Evolutionary conservation across 345 rosid genomes (phyloP).

Genomic region (Bruguiera parviflora): DNA sequence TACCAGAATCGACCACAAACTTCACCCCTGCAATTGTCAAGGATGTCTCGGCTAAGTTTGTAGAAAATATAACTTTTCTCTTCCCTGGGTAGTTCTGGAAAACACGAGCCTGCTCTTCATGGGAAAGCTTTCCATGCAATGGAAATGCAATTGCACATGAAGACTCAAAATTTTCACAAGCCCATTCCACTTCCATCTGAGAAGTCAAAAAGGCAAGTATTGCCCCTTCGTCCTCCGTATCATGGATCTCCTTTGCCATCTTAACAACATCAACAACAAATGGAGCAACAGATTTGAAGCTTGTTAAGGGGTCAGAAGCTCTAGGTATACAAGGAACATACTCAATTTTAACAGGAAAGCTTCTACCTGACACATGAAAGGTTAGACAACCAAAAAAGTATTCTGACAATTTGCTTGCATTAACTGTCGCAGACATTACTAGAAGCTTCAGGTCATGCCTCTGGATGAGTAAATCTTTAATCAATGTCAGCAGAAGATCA

Average conservation of each 20-base stretch:
- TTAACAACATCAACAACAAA: constrained; percentile 63
- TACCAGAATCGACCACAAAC: constrained; percentile 83
- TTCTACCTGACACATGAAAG: constrained; percentile 60
- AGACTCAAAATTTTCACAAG: constrained; percentile 65
- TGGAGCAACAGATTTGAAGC: constrained; percentile 41
- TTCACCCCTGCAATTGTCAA: constrained; percentile 89
- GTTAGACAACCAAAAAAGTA: constrained; percentile 66
- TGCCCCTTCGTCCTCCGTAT: constrained; percentile 64
- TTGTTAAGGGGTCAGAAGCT: constrained; percentile 23
- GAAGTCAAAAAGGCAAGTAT: constrained; percentile 92
- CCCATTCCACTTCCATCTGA: constrained; percentile 89
- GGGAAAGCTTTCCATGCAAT: constrained; percentile 80
- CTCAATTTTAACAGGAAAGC: constrained; percentile 70
- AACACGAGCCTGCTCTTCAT: constrained; percentile 63
- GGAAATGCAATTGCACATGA: constrained; percentile 61
- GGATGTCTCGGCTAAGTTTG: constrained; percentile 97
- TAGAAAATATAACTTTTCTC: constrained; percentile 86
- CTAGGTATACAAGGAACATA: constrained; percentile 48
- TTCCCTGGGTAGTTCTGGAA: constrained; percentile 56
- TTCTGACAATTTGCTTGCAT: constrained; percentile 69
- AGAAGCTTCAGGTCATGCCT: constrained; percentile 66
- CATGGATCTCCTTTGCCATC: constrained; percentile 54
- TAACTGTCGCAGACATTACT: constrained; percentile 96
- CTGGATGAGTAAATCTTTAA: constrained; percentile 51
- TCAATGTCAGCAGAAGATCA: constrained; percentile 77